Base-by-base conservation (phyloP, 768 basidiomycete genomes). In the Vararia minispora region DNA sequence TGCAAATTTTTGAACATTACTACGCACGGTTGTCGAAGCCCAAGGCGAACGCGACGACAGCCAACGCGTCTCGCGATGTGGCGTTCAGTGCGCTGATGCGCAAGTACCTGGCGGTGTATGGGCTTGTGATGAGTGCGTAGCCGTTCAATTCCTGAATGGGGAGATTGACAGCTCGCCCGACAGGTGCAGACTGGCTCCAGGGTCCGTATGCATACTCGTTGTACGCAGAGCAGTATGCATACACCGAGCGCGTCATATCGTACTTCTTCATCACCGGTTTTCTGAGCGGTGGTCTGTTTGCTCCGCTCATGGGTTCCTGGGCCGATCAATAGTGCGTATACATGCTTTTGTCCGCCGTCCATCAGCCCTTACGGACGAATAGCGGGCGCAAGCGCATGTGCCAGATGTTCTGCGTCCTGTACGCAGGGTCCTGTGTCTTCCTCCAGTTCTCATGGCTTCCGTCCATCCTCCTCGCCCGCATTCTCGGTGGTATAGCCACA, bases 191-290 rank as follows among this genome's bases (percentile, higher is more conserved):
- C 55, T 83, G 82, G 80, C 63, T 85, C 11, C 80, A 85, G 55
- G 83, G 83, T 0, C 83, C 83, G 12, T 85, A 85, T 49, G 64
- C 85, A 0, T 86, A 83, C 48, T 79, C 80, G 12, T 58, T 85
- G 0, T 86, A 84, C 53, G 63, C 65, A 32, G 78, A 81, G 29
- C 77, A 83, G 49, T 80, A 82, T 44, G 57, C 50, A 8, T 74
- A 76, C 50, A 60, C 77, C 0, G 79, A 81, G 52, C 58, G 74
- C 24, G 54, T 71, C 17, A 78, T 86, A 5, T 80, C 82, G 2
- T 50, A 79, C 24, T 63, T 86, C 35, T 86, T 85, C 49, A 79
- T 86, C n/a, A 78, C 76, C 0, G 83, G 83, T 2, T 86, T 84
- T 53, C 47, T 79, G 28, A 75, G 78, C 11, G 83, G 78, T 3